Base-by-base conservation (phyloP, 1,139 yeast species). In the Candida sanyaensis region DNA sequence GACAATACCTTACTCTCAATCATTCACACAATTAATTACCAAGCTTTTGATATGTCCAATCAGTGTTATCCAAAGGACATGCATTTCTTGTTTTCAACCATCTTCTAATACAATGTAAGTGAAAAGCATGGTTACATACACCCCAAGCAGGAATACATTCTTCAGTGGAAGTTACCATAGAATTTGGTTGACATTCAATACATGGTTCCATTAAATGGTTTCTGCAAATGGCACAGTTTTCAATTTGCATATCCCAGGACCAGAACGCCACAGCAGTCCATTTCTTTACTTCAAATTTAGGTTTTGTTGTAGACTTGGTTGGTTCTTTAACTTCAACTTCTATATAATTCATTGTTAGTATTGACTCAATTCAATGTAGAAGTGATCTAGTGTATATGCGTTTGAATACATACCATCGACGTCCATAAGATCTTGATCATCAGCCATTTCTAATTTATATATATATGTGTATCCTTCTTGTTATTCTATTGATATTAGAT, bases 251-350 rank as follows among this genome's bases (percentile, higher is more conserved):
- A 77, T 84, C 98, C 99, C 99, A 95, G 1, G 97, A 91, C 99
- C 99, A 95, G 63, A 93, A 91, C 13, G 99, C 98, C 46, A 95
- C 99, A 0, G 99, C 98, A 12, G 97, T 91, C 99, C 99, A 93
- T 74, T 76, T 76, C 59, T 75, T 76, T 26, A 76, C 79, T 54
- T 76, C 81, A 50, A 76, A 76, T 49, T 72, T 65, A 45, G 73
- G 73, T 50, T 73, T 73, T 33, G 48, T 21, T 33, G 46, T 39
- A 37, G 50, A 42, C 24, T 48, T 29, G 27, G 41, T 40, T 12
- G 50, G 29, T 38, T 49, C 50, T 37, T 43, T 45, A 12, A 37
- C 37, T 34, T 45, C 53, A 33, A 44, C 47, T 42, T 46, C 52
- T 51, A 23, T 11, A 36, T 23, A 10, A 11, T 7, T 17, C 5